These are phyloP conservation scores for Arthrinium phaeospermum DNA, from an alignment of 2,329 filamentous ascomycete species.

Conservation along the genomic window DNA sequence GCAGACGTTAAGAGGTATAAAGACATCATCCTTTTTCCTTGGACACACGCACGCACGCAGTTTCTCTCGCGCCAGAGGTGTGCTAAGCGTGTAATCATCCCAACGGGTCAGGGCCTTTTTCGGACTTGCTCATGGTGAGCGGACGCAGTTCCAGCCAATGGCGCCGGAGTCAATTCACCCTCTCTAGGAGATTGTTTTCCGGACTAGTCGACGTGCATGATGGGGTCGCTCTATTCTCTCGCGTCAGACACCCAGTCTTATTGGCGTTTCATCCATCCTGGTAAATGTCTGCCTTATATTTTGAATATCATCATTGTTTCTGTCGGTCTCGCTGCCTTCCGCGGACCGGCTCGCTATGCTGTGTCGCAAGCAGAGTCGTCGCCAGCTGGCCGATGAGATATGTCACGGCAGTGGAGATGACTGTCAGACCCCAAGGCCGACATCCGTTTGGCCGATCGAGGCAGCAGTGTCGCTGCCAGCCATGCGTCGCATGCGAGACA, in stretches of 20 bases:
- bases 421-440: neutral
- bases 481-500: neutral
- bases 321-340: neutral
- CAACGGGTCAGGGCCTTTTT: neutral
- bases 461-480: neutral
- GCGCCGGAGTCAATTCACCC: neutral
- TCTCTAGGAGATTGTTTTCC: neutral
- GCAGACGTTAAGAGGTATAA: neutral
- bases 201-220: neutral
- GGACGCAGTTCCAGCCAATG: neutral
- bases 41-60: neutral
- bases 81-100: neutral
- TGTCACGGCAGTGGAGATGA: neutral
- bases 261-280: neutral
- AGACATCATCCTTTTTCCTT: neutral
- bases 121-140: neutral
- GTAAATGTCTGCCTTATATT: neutral
- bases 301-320: neutral
- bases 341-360: neutral
- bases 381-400: neutral
- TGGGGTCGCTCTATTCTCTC: neutral
- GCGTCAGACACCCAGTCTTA: neutral
- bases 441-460: neutral
- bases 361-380: neutral
- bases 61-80: neutral